Conservation (phyloP, 768 basidiomycete species). For the Gymnopilus dilepis region DNA sequence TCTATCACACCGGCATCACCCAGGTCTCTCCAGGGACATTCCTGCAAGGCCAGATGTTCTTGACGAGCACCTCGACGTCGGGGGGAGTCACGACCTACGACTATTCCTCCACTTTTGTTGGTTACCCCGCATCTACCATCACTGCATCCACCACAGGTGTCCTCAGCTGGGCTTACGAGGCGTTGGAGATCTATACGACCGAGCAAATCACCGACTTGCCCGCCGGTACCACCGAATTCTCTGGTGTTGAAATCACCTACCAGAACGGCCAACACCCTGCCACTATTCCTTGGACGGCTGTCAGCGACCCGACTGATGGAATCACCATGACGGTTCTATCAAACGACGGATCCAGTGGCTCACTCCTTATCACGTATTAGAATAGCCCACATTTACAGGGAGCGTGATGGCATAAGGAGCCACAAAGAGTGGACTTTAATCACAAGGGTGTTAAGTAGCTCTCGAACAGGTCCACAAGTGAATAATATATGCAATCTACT, state of each 20-base stretch:
- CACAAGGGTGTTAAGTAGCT: too few species aligned
- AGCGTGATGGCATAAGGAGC: too few species aligned
- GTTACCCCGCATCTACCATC: not conserved
- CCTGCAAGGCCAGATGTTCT: not conserved
- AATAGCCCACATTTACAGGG: not conserved
- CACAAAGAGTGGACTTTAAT: too few species aligned
- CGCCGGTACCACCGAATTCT: not conserved
- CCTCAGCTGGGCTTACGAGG: slow-evolving; percentile 2
- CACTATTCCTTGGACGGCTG: not conserved
- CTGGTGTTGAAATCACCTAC: not conserved
- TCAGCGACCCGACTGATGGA: not conserved
- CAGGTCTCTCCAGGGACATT: not conserved
- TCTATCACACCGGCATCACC: not conserved
- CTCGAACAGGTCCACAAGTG: too few species aligned
- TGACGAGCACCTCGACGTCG: not conserved
- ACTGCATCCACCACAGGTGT: not conserved
- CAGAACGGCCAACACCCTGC: not conserved
- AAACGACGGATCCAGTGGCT: not conserved
- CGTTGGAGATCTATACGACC: slow-evolving; percentile 3
- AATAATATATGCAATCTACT: too few species aligned
- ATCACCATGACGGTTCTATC: not conserved
- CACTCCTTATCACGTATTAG: not conserved
- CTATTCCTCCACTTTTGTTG: not conserved
- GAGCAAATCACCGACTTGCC: not conserved
- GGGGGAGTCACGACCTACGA: not conserved